Evolutionary conservation across 768 basidiomycete species (phyloP).

Genomic region (Leccinum truebloodii): DNA sequence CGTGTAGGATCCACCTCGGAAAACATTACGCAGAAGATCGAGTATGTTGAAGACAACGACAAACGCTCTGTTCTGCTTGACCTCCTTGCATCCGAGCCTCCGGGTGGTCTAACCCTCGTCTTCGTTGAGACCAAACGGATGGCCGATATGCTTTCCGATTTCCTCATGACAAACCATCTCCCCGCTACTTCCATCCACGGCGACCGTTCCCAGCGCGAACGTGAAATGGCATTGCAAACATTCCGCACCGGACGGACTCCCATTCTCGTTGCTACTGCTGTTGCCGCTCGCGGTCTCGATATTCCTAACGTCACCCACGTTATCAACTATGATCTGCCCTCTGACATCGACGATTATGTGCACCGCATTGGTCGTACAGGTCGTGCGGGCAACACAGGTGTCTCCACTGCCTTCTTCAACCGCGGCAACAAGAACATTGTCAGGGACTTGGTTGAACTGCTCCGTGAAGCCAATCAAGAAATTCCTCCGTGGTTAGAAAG

Average conservation of each 20-base stretch:
- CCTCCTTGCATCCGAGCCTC: constrained; percentile 74
- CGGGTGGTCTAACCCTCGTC: constrained; percentile 83
- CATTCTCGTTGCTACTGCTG: constrained; percentile 96
- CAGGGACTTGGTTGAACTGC: constrained; percentile 87
- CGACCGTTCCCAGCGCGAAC: constrained; percentile 96
- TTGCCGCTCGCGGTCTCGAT: constrained; percentile 98
- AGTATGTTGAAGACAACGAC: constrained; percentile 96
- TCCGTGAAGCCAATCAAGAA: constrained; percentile 95
- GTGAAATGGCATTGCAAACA: constrained; percentile 91
- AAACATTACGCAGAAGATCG: constrained; percentile 99
- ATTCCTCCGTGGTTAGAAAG: constrained; percentile 90
- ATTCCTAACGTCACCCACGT: constrained; percentile 99
- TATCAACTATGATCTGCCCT: constrained; percentile 96
- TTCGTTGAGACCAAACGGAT: constrained; percentile 99
- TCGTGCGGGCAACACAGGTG: constrained; percentile 97
- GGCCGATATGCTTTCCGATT: constrained; percentile 98
- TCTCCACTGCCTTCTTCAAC: constrained; percentile 95
- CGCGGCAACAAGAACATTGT: constrained; percentile 92
- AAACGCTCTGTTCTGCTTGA: constrained; percentile 97
- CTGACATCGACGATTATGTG: constrained; percentile 98
- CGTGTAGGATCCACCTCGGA: constrained; percentile 98
- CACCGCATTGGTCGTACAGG: constrained; percentile 98
- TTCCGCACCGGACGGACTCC: constrained; percentile 96
- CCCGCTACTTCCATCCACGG: constrained; percentile 98
- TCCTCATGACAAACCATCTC: constrained; percentile 79